Evolutionary conservation across 305 asterid genomes (phyloP).

Genomic region (Fraxinus dipetala): DNA sequence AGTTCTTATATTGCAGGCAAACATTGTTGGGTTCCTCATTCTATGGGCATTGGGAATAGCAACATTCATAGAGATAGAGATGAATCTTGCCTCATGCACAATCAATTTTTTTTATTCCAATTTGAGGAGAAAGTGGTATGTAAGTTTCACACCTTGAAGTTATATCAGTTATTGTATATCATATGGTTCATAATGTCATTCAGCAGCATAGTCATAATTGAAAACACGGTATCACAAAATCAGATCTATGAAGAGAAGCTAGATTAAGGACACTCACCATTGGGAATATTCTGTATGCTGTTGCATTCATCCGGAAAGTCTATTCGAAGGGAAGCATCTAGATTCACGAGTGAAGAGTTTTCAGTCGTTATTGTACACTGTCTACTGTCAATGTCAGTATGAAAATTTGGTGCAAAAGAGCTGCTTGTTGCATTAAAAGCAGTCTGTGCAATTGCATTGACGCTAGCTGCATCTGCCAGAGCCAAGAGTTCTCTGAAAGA

Average conservation of each 20-base stretch:
- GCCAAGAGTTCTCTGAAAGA: slow-evolving; percentile 52
- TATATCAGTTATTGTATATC: neutral
- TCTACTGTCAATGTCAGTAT: slow-evolving; percentile 18
- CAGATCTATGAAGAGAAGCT: neutral
- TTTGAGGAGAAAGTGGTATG: slow-evolving; percentile 6
- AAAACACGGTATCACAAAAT: neutral
- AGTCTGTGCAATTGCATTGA: slow-evolving; percentile 20
- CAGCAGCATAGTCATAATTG: neutral
- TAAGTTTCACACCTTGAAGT: slow-evolving; percentile 11
- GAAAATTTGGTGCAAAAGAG: slow-evolving; percentile 20
- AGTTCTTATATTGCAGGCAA: slow-evolving; percentile 12
- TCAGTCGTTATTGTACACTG: slow-evolving; percentile 30
- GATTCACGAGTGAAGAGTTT: slow-evolving; percentile 24
- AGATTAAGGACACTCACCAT: slow-evolving; percentile 30
- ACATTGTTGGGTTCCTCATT: neutral
- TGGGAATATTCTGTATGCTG: slow-evolving; percentile 12
- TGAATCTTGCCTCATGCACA: neutral
- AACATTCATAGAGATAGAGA: neutral
- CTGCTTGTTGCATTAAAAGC: slow-evolving; percentile 30
- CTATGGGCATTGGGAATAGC: neutral
- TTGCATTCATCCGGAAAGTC: slow-evolving; percentile 12
- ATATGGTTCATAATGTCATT: slow-evolving; percentile 3
- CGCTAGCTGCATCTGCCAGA: slow-evolving; percentile 43
- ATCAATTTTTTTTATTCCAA: neutral
- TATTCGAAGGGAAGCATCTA: slow-evolving; percentile 23